Percentiles rank a stretch among this genome's conserved stretches.
Evolutionary conservation across 2,329 filamentous ascomycete species (phyloP).

Genomic region (Epichloe brachyelytri): DNA sequence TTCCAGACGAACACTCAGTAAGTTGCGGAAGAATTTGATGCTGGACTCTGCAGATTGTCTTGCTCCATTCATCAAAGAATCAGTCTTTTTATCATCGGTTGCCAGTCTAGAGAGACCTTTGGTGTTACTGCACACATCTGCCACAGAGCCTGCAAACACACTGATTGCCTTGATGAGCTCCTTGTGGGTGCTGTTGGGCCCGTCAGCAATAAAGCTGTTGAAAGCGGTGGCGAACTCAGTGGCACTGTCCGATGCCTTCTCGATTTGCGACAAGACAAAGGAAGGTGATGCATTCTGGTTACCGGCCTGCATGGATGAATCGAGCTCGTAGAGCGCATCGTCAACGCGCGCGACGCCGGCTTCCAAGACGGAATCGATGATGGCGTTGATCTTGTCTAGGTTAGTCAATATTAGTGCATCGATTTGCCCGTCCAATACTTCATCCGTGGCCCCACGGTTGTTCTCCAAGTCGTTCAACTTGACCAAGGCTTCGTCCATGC

Average conservation of each 20-base stretch:
- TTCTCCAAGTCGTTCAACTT: conserved; percentile 81
- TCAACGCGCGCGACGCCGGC: conserved; percentile 88
- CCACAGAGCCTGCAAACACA: conserved; percentile 77
- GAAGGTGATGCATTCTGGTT: conserved; percentile 95
- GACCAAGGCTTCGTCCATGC: conserved; percentile 90
- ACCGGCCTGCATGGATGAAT: conserved; percentile 95
- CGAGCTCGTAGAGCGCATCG: conserved; percentile 90
- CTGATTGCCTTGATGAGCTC: conserved; percentile 91
- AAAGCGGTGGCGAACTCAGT: conserved; percentile 97
- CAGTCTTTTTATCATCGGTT: conserved; percentile 88
- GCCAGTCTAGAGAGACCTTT: conserved; percentile 90
- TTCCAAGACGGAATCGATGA: conserved; percentile 93
- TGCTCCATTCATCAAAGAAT: conserved; percentile 70
- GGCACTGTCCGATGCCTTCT: conserved; percentile 86
- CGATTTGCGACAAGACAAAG: conserved; percentile 91
- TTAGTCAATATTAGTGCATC: conserved; percentile 79
- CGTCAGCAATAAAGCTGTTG: conserved; percentile 97
- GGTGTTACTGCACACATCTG: conserved; percentile 90
- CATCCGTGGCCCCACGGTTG: conserved; percentile 62
- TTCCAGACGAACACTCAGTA: conserved; percentile 88
- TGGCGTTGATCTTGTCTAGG: conserved; percentile 87
- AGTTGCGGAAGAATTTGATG: conserved; percentile 85
- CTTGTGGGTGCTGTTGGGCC: conserved; percentile 75
- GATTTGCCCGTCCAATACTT: conserved; percentile 77
- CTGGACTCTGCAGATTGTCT: conserved; percentile 76